Evolutionary conservation across 225 moss, liverwort and hornwort genomes (phyloP).

Genomic region (Physcomitrellopsis africana): DNA sequence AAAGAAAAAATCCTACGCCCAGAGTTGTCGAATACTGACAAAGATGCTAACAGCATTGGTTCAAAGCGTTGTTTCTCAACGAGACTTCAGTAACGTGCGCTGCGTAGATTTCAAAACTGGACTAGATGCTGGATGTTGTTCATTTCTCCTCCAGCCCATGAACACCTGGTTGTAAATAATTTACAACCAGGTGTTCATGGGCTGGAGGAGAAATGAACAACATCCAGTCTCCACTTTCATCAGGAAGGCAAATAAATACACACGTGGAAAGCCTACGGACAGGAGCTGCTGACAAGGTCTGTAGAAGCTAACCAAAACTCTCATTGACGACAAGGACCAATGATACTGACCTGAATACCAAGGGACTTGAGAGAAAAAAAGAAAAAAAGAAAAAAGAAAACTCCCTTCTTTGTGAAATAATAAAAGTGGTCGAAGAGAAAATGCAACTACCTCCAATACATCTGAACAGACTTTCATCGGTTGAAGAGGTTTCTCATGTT

Average conservation of each 20-base stretch:
- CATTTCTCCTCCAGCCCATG: too few relatives aligned
- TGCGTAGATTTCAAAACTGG: too few relatives aligned
- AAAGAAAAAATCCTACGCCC: too few relatives aligned
- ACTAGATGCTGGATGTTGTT: too few relatives aligned
- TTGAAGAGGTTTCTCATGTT: slow-evolving; percentile 4
- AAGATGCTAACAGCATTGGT: too few relatives aligned
- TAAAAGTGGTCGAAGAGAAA: neutral
- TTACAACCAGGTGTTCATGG: too few relatives aligned
- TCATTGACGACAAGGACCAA: slow-evolving; percentile 5
- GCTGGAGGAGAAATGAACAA: neutral
- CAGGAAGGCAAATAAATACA: slow-evolving; percentile 14
- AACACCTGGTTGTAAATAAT: too few relatives aligned
- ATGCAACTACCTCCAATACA: neutral
- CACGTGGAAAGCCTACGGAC: neutral
- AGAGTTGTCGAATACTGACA: too few relatives aligned
- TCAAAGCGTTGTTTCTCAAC: too few relatives aligned
- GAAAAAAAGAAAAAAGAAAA: too few relatives aligned
- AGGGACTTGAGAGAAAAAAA: neutral
- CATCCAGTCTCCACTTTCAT: slow-evolving; percentile 15
- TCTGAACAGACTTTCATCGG: neutral
- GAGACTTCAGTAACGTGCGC: too few relatives aligned
- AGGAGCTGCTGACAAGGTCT: neutral
- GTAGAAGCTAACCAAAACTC: neutral
- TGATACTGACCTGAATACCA: slow-evolving; percentile 7
- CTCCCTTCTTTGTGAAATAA: slow-evolving; percentile 13